Percentiles rank a stretch among this genome's conserved stretches.
Conservation (phyloP, 2,329 filamentous ascomycete species). For the Emergomyces orientalis region DNA sequence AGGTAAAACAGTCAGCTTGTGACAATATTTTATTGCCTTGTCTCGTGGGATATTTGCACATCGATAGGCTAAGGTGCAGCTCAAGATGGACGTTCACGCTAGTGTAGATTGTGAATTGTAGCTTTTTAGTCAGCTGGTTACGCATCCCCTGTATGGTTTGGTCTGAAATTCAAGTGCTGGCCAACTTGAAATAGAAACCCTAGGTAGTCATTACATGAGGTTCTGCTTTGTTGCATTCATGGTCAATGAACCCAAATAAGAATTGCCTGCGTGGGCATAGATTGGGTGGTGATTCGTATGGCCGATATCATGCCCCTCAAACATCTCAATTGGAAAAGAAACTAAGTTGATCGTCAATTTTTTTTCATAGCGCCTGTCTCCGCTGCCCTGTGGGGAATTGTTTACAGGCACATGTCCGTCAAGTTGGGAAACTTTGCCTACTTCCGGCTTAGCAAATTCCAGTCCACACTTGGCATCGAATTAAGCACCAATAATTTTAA, state of each 20-base stretch:
- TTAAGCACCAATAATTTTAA: not conserved
- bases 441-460: not conserved
- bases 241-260: not conserved
- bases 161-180: not conserved
- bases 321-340: not conserved
- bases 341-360: not conserved
- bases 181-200: not conserved
- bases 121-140: too few relatives aligned
- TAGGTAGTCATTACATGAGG: too few relatives aligned
- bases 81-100: not conserved
- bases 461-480: not conserved
- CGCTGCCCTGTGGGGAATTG: too few relatives aligned
- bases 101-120: not conserved
- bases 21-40: not conserved
- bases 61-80: not conserved
- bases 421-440: not conserved
- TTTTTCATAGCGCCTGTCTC: too few relatives aligned
- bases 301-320: not conserved
- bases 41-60: not conserved
- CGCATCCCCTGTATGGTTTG: not conserved
- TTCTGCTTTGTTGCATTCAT: not conserved
- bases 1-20: not conserved
- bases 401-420: too few relatives aligned
- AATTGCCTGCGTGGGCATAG: not conserved
- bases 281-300: too few relatives aligned